Evolutionary conservation across 495 filamentous ascomycete genomes (phyloP).

Genomic region (Aspergillus sclerotiicarbonarius): DNA sequence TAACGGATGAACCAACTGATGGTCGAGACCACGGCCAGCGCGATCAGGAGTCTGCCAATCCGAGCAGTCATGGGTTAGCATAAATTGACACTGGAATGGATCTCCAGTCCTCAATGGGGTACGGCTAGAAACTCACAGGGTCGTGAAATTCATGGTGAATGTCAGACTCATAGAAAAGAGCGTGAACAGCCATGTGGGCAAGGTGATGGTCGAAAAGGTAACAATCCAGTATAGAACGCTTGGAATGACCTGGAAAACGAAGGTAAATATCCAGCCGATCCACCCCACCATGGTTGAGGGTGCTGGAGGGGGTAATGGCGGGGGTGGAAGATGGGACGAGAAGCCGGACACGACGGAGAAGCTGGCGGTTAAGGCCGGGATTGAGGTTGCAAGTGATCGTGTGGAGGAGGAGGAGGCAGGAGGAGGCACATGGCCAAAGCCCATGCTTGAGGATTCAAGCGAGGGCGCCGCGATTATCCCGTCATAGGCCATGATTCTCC

Average conservation of each 20-base stretch:
- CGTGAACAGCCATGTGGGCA: slow-evolving; percentile 87
- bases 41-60: slow-evolving; percentile 67
- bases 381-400: slow-evolving; percentile 16
- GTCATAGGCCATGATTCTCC: slow-evolving; percentile 20
- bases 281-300: slow-evolving; percentile 47
- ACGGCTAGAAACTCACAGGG: slow-evolving; percentile 57
- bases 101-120: neutral
- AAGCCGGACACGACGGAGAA: slow-evolving; percentile 22
- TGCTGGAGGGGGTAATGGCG: slow-evolving; percentile 29
- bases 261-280: slow-evolving; percentile 42
- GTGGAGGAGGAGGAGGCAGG: slow-evolving; percentile 10
- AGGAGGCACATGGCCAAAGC: slow-evolving; percentile 11
- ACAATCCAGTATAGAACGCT: slow-evolving; percentile 76
- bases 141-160: slow-evolving; percentile 97
- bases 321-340: slow-evolving; percentile 27
- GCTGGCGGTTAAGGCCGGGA: slow-evolving; percentile 23
- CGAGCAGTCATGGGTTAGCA: slow-evolving; percentile 13
- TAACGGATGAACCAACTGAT: slow-evolving; percentile 93
- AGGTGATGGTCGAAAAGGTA: slow-evolving; percentile 80
- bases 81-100: neutral
- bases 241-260: slow-evolving; percentile 57
- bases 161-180: slow-evolving; percentile 94
- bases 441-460: slow-evolving; percentile 11
- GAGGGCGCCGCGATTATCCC: slow-evolving; percentile 9
- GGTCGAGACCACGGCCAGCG: slow-evolving; percentile 71